A percentile compares a stretch with the other conserved stretches of the same genome.
These are phyloP conservation scores for Lactarius tabidus DNA, from an alignment of 768 basidiomycete species.

Conservation along the genomic window DNA sequence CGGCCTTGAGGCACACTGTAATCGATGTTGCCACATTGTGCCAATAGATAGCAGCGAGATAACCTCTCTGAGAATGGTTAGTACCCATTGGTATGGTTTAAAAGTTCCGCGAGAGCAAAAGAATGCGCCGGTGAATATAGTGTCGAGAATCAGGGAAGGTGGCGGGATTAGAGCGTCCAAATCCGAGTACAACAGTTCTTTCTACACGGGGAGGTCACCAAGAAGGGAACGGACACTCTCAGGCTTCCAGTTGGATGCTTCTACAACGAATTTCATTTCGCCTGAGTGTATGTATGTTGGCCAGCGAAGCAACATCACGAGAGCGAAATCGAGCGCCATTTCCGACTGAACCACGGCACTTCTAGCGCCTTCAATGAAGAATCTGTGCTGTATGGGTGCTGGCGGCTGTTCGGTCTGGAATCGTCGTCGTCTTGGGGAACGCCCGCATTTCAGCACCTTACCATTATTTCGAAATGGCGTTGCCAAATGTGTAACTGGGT, in stretches of 20 bases:
- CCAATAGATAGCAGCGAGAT: background rate
- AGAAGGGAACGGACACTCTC: background rate
- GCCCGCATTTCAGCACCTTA: background rate
- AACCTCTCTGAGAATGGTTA: background rate
- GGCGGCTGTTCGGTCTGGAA: background rate
- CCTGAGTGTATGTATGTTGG: background rate
- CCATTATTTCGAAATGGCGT: background rate
- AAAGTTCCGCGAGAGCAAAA: background rate
- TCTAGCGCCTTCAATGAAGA: background rate
- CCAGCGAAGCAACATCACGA: background rate
- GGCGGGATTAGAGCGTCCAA: background rate
- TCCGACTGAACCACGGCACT: background rate
- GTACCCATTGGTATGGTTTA: background rate
- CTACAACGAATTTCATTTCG: background rate
- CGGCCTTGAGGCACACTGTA: background rate
- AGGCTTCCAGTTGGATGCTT: background rate
- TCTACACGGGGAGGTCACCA: background rate
- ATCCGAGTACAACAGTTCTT: background rate
- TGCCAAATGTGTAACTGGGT: background rate
- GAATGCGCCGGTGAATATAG: background rate
- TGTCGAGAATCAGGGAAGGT: background rate
- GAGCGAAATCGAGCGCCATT: background rate
- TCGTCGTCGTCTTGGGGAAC: background rate
- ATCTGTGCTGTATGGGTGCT: background rate
- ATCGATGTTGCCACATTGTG: background rate